Evolutionary conservation across 345 rosid genomes (phyloP), one percentile per base, ranked within the genome.

Genomic region (Garcia nutans): DNA sequence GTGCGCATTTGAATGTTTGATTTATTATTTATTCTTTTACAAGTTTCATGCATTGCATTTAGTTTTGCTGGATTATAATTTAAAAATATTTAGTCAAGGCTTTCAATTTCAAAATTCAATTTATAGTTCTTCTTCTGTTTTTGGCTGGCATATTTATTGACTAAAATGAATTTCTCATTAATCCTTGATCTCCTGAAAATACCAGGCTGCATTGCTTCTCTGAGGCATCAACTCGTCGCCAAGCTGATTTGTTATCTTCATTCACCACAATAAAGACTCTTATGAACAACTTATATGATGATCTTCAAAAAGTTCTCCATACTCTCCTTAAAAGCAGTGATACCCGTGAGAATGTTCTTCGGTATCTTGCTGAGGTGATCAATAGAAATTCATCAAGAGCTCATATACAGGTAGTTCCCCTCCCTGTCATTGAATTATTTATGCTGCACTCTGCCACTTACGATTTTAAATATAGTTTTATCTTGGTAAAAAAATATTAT

Each of bases 291-390:
- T 85, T 93, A 79, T 86, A 90, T 81, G 86, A 87, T 72, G 93
- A 90, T 79, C 84, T 93, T 56, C 80, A 87, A 65, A 89, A 96
- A 74, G 90, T 92, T 78, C 82, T 96, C 82, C 91, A 86, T 31
- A 76, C 85, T 69, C 86, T 96, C 50, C 93, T 93, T 73, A 93
- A 82, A 81, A 91, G 82, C 74, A 73, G 87, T 2, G 91, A 92
- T 23, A 91, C 93, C 54, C 93, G 98, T 45, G 97, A 91, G 77
- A 78, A 85, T 83, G 99, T 92, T 73, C 90, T 96, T 20, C 93
- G 89, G 87, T 96, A 89, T 84, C 98, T 93, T 77, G 93, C 97
- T 26, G 98, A 93, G 86, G 98, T 93, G 82, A 93, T 96, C 82
- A 93, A 96, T 83, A 91, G 84, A 80, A 96, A 93, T 76, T 83